Evolutionary conservation across 2,329 filamentous ascomycete genomes (phyloP).

Genomic region (Paecilomyces niveus): DNA sequence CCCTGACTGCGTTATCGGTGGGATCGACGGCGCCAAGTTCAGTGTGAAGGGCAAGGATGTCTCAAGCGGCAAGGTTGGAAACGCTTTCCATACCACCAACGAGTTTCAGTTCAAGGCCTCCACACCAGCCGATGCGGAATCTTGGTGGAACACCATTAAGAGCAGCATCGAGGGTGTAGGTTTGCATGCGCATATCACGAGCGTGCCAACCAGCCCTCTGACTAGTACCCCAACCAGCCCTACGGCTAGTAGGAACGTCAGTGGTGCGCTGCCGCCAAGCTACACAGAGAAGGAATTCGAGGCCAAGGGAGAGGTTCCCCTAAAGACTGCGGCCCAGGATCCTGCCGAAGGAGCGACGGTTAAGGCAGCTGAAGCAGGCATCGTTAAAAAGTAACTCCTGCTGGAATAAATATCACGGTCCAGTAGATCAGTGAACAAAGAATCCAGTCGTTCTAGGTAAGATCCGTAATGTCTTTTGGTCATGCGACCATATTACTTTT

Average conservation of each 20-base stretch:
- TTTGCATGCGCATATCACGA: background rate
- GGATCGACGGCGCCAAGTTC: slow-evolving; percentile 72
- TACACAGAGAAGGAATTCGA: background rate
- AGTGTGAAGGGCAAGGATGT: slow-evolving; percentile 92
- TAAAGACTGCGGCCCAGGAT: background rate
- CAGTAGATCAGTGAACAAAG: background rate
- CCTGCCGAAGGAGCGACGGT: background rate
- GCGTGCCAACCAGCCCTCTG: background rate
- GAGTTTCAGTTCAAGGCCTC: slow-evolving; percentile 86
- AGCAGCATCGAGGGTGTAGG: slow-evolving; percentile 16
- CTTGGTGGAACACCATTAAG: slow-evolving; percentile 73
- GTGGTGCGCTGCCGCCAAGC: slow-evolving; percentile 2
- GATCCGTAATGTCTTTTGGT: background rate
- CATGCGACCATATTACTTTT: background rate
- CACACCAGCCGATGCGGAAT: slow-evolving; percentile 68
- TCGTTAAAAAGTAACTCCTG: background rate
- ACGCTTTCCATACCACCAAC: slow-evolving; percentile 70
- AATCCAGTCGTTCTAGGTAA: background rate
- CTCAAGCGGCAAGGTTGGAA: slow-evolving; percentile 66
- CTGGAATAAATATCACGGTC: background rate
- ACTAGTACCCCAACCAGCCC: background rate
- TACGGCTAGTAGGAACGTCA: slow-evolving; percentile 4
- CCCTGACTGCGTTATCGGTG: slow-evolving; percentile 77
- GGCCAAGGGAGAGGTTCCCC: background rate
- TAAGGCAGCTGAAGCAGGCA: background rate